These are phyloP conservation scores for Dissophora globulifera DNA, from an alignment of 192 early-diverging fungal genomes.

Conservation along the genomic window DNA sequence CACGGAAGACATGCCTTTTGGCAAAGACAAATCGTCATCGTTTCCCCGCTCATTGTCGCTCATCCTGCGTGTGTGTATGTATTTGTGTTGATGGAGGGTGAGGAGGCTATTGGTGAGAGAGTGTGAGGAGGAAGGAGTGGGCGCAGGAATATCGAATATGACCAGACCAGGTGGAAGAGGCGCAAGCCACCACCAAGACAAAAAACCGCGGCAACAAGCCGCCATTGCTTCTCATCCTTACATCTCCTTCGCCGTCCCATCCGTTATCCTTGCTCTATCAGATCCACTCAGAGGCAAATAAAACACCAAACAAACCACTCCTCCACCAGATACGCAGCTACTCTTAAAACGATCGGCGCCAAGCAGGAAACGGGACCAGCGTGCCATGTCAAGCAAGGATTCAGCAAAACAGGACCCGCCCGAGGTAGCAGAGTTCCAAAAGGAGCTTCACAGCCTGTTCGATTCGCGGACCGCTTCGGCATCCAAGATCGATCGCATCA, in stretches of 20 bases:
- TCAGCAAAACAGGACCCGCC: slow-evolving; percentile 36
- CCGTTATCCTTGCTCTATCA: no score
- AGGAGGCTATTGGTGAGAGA: no score
- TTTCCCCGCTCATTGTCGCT: slow-evolving; percentile 68
- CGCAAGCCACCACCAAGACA: no score
- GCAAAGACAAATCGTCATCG: slow-evolving; percentile 91
- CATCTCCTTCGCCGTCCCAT: no score
- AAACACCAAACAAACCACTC: neutral
- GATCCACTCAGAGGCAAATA: no score
- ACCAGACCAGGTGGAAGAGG: no score
- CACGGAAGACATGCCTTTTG: slow-evolving; percentile 67
- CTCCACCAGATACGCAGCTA: no score
- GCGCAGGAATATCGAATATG: neutral
- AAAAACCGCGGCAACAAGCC: no score
- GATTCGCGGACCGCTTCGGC: slow-evolving; percentile 53
- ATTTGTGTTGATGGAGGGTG: no score
- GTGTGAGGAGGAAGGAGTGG: no score
- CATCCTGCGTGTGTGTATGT: slow-evolving; percentile 55
- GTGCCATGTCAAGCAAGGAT: slow-evolving; percentile 8
- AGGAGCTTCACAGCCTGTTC: slow-evolving; percentile 50
- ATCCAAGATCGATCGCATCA: slow-evolving; percentile 56
- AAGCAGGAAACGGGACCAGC: neutral
- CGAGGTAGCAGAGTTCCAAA: slow-evolving; percentile 53
- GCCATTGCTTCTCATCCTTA: neutral
- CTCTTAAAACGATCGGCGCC: no score